Evolutionary conservation across 305 asterid genomes (phyloP).

Genomic region (Fraxinus xanthoxyloides): DNA sequence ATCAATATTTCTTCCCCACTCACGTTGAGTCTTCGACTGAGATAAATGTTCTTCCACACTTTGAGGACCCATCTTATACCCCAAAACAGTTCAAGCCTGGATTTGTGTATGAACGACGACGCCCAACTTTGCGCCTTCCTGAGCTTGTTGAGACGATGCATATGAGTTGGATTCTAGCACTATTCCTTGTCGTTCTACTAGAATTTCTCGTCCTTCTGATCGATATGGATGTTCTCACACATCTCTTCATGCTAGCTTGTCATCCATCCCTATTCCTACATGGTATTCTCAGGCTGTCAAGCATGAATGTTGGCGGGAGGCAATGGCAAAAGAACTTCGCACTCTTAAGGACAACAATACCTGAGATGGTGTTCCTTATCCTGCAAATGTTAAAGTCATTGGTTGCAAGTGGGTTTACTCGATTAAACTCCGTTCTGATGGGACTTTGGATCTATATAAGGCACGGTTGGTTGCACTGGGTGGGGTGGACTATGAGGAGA

Average conservation of each 20-base stretch:
- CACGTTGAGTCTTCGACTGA: neutral
- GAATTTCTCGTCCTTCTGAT: neutral
- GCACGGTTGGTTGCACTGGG: too few species aligned
- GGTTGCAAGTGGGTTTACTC: neutral
- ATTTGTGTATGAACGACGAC: neutral
- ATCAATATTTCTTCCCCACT: neutral
- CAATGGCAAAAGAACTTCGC: neutral
- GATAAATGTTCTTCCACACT: neutral
- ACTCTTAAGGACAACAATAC: neutral
- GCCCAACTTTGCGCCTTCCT: neutral
- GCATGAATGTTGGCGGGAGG: neutral
- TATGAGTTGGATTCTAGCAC: neutral
- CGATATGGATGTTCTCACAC: neutral
- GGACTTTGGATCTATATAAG: neutral
- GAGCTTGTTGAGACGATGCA: neutral
- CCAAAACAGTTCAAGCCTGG: neutral
- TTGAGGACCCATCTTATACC: neutral
- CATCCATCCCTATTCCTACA: neutral
- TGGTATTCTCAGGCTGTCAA: neutral
- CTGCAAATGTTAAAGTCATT: neutral
- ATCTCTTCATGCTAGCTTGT: neutral
- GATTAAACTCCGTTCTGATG: neutral
- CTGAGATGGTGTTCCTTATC: neutral
- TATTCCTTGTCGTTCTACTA: neutral
- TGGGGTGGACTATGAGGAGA: neutral